Evolutionary conservation across 1,284 basidiomycete genomes (phyloP).

Genomic region (Pseudozyma sp.): DNA sequence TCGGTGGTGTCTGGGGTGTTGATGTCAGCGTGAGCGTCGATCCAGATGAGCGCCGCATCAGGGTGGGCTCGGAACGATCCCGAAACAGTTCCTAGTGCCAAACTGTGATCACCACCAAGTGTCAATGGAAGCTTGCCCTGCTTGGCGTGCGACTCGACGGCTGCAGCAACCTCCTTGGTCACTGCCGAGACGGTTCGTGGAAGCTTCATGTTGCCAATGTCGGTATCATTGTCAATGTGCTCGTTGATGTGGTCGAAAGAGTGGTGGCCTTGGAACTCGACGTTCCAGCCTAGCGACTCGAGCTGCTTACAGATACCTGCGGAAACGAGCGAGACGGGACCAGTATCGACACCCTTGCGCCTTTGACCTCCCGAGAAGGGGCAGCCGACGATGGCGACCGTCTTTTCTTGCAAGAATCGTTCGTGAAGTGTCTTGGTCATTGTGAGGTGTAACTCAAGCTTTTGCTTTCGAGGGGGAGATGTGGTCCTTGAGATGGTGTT

Average conservation of each 20-base stretch:
- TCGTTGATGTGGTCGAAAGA: conserved; percentile 82
- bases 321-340: conserved; percentile 60
- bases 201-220: conserved; percentile 63
- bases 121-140: conserved; percentile 87
- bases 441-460: not conserved
- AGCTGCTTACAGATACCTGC: conserved; percentile 64
- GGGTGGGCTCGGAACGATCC: conserved; percentile 71
- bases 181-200: conserved; percentile 73
- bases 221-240: conserved; percentile 47
- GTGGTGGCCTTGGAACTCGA: conserved; percentile 87
- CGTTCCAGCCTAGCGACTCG: conserved; percentile 82
- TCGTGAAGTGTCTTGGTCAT: conserved; percentile 48
- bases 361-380: conserved; percentile 66
- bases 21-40: conserved; percentile 80
- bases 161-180: conserved; percentile 81
- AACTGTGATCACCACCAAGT: conserved; percentile 94
- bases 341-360: conserved; percentile 64
- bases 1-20: conserved; percentile 86
- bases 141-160: conserved; percentile 80
- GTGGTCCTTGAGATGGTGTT: not conserved
- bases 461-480: not conserved
- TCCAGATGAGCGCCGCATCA: conserved; percentile 87
- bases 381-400: conserved; percentile 62
- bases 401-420: conserved; percentile 52
- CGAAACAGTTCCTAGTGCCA: conserved; percentile 73